Conservation (phyloP, 192 early-diverging fungal species). For the Nowakowskiella sp. region DNA sequence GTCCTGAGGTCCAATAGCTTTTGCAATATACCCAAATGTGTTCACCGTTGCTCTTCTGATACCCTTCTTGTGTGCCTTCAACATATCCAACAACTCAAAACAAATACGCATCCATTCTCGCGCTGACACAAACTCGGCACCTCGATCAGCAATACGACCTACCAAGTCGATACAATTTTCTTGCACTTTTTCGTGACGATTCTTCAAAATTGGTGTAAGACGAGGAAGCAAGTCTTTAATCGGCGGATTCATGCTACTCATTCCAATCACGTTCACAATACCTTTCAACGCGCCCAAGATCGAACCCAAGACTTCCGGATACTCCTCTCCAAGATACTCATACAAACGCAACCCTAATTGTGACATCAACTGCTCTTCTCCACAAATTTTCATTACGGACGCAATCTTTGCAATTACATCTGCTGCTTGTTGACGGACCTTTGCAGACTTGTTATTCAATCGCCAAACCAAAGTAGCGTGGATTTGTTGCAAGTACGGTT, state of each 20-base stretch:
- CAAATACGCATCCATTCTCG: slow-evolving; percentile 99
- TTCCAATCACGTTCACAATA: slow-evolving; percentile 97
- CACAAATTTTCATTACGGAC: slow-evolving; percentile 86
- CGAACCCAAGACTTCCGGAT: slow-evolving; percentile 94
- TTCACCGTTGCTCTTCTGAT: slow-evolving; percentile 94
- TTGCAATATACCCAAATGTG: slow-evolving; percentile 99
- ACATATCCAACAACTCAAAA: slow-evolving; percentile 93
- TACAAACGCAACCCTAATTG: slow-evolving; percentile 89
- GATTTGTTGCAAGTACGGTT: slow-evolving; percentile 91
- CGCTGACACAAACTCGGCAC: slow-evolving; percentile 89
- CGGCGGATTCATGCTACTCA: slow-evolving; percentile 96
- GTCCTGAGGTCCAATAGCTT: slow-evolving; percentile 98
- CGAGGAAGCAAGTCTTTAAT: slow-evolving; percentile 95
- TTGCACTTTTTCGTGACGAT: slow-evolving; percentile 93
- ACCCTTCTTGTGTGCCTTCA: slow-evolving; percentile 92
- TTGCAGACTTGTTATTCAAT: slow-evolving; percentile 92
- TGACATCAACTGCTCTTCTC: slow-evolving; percentile 91
- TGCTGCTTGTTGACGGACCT: slow-evolving; percentile 94
- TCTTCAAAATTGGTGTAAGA: slow-evolving; percentile 96
- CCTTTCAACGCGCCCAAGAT: slow-evolving; percentile 85
- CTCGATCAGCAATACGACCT: slow-evolving; percentile 96
- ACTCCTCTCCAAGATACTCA: slow-evolving; percentile 99
- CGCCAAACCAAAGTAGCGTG: slow-evolving; percentile 92
- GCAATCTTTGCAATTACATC: slow-evolving; percentile 93
- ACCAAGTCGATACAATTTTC: slow-evolving; percentile 92